Evolutionary conservation across 2,329 filamentous ascomycete genomes (phyloP), one percentile per base, ranked within the genome.

Genomic region (Claviceps citrina): DNA sequence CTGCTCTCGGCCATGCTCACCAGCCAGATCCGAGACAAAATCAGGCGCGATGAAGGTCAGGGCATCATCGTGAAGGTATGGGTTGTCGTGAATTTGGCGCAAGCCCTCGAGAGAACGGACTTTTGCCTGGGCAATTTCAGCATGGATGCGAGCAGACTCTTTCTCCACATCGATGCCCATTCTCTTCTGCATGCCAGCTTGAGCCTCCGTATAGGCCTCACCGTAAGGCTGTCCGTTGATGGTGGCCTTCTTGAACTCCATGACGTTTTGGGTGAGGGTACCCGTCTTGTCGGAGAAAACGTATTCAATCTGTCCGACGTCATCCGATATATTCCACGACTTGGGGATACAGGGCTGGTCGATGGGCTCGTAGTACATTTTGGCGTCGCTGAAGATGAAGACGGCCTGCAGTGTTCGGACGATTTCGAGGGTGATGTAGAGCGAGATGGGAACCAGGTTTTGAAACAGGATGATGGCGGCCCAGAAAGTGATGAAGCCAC

Each of bases 171-270:
- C 78, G 38, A 94, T 72, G 36, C 91, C 91, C 59, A 89, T 66
- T 44, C 91, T 76, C 60, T 89, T 86, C 56, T 93, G 86, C 84
- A 98, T 91, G 42, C 91, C 91, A 38, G 89, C 84, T 59, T 94
- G 84, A 0, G 91, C 91, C 60, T 98, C 91, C 0, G 93, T 98
- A 54, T 95, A 98, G 0, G 91, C 91, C 63, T 98, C 91, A 45
- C 93, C 91, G 50, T 98, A 98, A 0, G 87, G 78, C 44, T 91
- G 75, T n/a, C 89, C 89, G 53, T 96, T 96, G 61, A 98, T 80
- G 0, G 87, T 93, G 41, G 82, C 86, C 61, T 98, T 98, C 61
- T 96, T 98, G 73, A 96, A 98, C 59, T 98, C 93, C 91, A 98
- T 96, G 68, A 87, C 81, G 55, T 96, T 96, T 63, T 91, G 93